Conservation (phyloP, 2,329 filamentous ascomycete genomes). For the Pseudocercospora fuligena region DNA sequence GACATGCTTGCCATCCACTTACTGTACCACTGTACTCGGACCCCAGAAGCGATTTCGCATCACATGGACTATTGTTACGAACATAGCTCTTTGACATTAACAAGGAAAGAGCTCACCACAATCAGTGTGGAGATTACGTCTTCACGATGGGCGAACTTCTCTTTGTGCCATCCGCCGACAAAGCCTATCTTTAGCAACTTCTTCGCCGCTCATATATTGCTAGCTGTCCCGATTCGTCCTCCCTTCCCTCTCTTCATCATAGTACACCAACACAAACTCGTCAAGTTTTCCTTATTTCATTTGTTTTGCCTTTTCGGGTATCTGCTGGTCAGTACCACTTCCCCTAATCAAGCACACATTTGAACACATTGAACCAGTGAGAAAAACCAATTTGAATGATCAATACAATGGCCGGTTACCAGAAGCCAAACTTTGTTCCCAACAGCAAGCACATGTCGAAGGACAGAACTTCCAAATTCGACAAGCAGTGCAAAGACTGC, state of each 20-base stretch:
- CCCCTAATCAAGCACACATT: conserved; percentile 1
- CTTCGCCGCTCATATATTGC: conserved; percentile 1
- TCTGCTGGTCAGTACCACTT: conserved; percentile 20
- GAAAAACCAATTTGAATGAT: background rate
- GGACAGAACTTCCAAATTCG: background rate
- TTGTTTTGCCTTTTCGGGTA: conserved; percentile 15
- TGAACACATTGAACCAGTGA: background rate
- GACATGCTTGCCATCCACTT: background rate
- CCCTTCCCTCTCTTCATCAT: conserved; percentile 6
- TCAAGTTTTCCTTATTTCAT: conserved; percentile 15
- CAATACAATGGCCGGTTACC: background rate
- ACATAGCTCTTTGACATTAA: background rate
- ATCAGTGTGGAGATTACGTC: conserved; percentile 5
- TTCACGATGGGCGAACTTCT: background rate
- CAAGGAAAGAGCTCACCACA: background rate
- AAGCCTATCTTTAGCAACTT: conserved; percentile 18
- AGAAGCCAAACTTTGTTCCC: background rate
- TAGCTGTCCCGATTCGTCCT: background rate
- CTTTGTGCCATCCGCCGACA: conserved; percentile 10
- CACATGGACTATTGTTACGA: conserved; percentile 10
- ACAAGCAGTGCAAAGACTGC: background rate
- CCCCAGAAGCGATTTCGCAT: background rate
- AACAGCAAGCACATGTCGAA: background rate
- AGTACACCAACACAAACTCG: conserved; percentile 8
- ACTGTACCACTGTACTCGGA: background rate